phyloP scores from a whole-genome alignment of 2,329 filamentous ascomycete genomes.

The Pezizomycotina sp. region DNA sequence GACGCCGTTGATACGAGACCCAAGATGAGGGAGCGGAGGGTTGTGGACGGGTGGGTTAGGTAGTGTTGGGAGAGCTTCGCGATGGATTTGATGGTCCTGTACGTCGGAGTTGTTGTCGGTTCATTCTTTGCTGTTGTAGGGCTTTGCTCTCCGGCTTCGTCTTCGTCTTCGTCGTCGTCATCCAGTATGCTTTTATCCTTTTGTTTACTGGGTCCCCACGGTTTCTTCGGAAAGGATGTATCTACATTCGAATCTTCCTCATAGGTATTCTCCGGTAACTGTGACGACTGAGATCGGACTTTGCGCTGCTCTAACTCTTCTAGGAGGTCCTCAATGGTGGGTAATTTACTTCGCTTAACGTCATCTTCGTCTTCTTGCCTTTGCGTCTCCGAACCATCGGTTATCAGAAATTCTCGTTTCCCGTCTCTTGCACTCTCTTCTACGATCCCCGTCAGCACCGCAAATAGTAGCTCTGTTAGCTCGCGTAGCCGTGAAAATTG shows the following conservation, averaged over 20 bases:
- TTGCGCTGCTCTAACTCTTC: constrained; percentile 10
- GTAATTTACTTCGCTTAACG: constrained; percentile 8
- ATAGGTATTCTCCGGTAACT: neutral
- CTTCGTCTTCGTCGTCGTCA: constrained; percentile 26
- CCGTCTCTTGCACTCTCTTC: constrained; percentile 55
- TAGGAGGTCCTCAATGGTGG: constrained; percentile 18
- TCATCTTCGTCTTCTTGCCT: constrained; percentile 18
- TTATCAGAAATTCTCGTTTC: constrained; percentile 29
- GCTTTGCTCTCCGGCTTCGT: constrained; percentile 28
- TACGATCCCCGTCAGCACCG: constrained; percentile 65
- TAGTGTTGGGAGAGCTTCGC: constrained; percentile 76
- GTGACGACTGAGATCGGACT: constrained; percentile 6
- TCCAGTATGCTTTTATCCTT: constrained; percentile 24
- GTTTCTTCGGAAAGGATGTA: constrained; percentile 26
- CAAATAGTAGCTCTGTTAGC: constrained; percentile 72
- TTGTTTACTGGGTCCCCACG: constrained; percentile 30
- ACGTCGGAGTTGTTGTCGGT: constrained; percentile 58
- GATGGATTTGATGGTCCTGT: constrained; percentile 66
- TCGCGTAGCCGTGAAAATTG: constrained; percentile 81
- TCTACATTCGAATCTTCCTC: constrained; percentile 29
- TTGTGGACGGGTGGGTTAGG: constrained; percentile 66
- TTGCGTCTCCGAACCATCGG: constrained; percentile 3
- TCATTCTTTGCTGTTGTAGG: constrained; percentile 34
- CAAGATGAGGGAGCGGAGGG: constrained; percentile 61
- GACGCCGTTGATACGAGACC: constrained; percentile 57